Evolutionary conservation across 768 basidiomycete genomes (phyloP).

Genomic region (Psilocybe cubensis): DNA sequence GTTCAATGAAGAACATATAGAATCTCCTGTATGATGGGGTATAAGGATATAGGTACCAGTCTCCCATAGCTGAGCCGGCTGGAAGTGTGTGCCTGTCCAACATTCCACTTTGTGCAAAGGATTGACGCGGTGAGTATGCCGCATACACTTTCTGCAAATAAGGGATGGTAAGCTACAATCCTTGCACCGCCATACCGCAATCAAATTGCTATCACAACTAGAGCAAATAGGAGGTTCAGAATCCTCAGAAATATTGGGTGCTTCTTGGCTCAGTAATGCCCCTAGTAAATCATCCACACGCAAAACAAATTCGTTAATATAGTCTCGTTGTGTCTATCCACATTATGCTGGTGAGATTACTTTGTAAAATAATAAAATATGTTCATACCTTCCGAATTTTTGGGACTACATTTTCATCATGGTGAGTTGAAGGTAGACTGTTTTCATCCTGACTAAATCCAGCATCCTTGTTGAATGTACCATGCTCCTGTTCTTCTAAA

Average conservation of each 20-base stretch:
- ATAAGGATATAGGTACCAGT: conserved; percentile 8
- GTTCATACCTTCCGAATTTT: no score
- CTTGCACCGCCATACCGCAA: conserved; percentile 11
- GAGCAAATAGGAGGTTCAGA: no score
- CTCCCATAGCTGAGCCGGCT: conserved; percentile 8
- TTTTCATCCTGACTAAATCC: no score
- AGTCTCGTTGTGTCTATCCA: not conserved
- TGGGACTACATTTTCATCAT: no score
- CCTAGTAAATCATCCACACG: not conserved
- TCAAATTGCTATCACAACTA: not conserved
- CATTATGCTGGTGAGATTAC: no score
- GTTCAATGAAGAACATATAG: no score
- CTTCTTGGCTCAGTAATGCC: not conserved
- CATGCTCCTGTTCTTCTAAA: no score
- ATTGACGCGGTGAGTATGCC: conserved; percentile 1
- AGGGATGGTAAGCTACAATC: conserved; percentile 4
- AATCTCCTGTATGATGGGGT: conserved; percentile 2
- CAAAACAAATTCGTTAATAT: not conserved
- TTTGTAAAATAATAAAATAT: no score
- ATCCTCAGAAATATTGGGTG: no score
- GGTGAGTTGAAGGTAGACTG: no score
- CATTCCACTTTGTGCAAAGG: conserved; percentile 13
- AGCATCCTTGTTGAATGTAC: no score
- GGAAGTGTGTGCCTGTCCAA: conserved; percentile 14
- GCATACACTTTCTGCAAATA: conserved; percentile 14